A percentile compares a stretch with the other conserved stretches of the same genome.
phyloP scores from a whole-genome alignment of 768 basidiomycete genomes.

The Calocera viscosa region DNA sequence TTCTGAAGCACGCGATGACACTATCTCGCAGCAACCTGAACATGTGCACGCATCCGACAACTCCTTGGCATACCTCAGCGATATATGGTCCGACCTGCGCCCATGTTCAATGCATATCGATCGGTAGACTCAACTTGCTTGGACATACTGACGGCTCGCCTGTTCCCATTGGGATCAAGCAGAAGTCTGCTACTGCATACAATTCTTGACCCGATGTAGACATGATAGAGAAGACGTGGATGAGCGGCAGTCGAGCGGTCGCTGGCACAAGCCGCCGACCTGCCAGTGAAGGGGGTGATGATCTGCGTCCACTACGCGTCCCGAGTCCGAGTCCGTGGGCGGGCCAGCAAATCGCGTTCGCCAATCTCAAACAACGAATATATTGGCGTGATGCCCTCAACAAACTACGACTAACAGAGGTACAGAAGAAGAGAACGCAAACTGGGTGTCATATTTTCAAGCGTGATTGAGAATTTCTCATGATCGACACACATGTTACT shows the following conservation, averaged over 20 bases:
- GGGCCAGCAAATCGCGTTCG: too few relatives aligned
- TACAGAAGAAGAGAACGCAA: too few relatives aligned
- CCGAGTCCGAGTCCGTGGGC: too few relatives aligned
- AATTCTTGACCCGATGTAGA: slow-evolving; percentile 33
- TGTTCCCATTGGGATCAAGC: slow-evolving; percentile 77
- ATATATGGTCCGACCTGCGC: slow-evolving; percentile 22
- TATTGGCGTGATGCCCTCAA: too few relatives aligned
- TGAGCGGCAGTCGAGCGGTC: neutral
- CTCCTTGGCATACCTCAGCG: slow-evolving; percentile 14
- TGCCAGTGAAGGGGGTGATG: too few relatives aligned
- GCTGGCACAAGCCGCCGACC: neutral
- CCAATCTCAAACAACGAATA: too few relatives aligned
- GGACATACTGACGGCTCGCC: slow-evolving; percentile 50
- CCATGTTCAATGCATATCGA: neutral
- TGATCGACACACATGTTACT: neutral
- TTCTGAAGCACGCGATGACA: slow-evolving; percentile 73
- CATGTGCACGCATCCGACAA: slow-evolving; percentile 48
- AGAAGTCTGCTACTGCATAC: slow-evolving; percentile 84
- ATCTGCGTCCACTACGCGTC: too few relatives aligned
- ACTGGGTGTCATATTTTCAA: too few relatives aligned
- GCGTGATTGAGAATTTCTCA: too few relatives aligned
- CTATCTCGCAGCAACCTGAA: slow-evolving; percentile 38
- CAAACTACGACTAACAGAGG: too few relatives aligned
- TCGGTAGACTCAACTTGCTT: neutral
- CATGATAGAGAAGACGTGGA: neutral